Percentiles rank a stretch among this genome's conserved stretches.
Conservation (phyloP, 176 grass and related monocot genomes). For the Oryza officinalis region DNA sequence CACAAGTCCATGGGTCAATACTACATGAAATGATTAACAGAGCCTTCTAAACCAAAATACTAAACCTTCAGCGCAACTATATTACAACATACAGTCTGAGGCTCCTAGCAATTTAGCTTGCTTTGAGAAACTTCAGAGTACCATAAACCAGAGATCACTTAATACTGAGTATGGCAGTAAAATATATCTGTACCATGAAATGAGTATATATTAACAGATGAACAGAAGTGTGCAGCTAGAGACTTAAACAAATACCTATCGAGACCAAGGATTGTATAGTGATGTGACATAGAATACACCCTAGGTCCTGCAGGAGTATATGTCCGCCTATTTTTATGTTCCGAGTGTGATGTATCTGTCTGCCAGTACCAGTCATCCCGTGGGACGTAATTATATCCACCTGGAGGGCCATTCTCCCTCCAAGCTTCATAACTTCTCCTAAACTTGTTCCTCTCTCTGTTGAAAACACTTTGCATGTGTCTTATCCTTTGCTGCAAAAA, state of each 20-base stretch:
- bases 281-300: slow-evolving; percentile 79
- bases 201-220: slow-evolving; percentile 40
- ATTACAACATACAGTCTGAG: not conserved
- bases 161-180: not conserved
- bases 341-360: slow-evolving; percentile 56
- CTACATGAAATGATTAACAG: slow-evolving; percentile 2
- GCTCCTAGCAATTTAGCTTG: slow-evolving; percentile 11
- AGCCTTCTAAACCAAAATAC: not conserved
- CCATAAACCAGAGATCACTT: not conserved
- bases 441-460: slow-evolving; percentile 87
- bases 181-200: slow-evolving; percentile 1
- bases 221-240: slow-evolving; percentile 4
- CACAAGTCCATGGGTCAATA: not conserved
- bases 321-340: slow-evolving; percentile 56
- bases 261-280: slow-evolving; percentile 91
- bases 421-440: slow-evolving; percentile 78
- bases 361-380: slow-evolving; percentile 99
- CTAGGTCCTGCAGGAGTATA: slow-evolving; percentile 50
- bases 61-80: not conserved
- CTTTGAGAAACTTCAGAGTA: not conserved
- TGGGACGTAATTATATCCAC: slow-evolving; percentile 84
- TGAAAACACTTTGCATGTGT: slow-evolving; percentile 98
- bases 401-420: slow-evolving; percentile 73
- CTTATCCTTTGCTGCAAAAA: slow-evolving; percentile 84
- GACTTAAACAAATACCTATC: slow-evolving; percentile 64